Base-by-base conservation (phyloP, 768 basidiomycete species). In the Lactifluus pinguis region DNA sequence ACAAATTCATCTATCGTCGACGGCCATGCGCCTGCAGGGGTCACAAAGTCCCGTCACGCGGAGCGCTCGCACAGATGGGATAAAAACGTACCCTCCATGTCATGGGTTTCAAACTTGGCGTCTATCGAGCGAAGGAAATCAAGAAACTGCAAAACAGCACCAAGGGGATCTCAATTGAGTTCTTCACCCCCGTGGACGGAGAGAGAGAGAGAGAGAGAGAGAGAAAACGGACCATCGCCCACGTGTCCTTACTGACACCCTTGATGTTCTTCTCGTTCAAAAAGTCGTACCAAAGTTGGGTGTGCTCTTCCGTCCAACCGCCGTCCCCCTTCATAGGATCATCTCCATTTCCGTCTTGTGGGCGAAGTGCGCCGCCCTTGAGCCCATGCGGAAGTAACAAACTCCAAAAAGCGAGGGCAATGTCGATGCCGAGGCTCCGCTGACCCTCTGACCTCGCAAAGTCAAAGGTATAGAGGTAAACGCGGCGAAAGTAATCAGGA, bases 1-100 rank as follows among this genome's bases (percentile, higher is more conserved):
- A 90, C 89, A 67, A 91, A 92, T 54, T 89, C 88, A 67, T 94
- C 91, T 63, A 93, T 87, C 25, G 85, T 80, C 41, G 89, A 91
- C 5, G 91, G 91, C 91, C 91, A 93, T 2, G 92, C 87, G 50
- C 81, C 91, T 90, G 68, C 19, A 62, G 54, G 48, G 17, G 52
- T 15, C 39, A 41, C 34, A 53, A 64, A 44, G 39, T 64, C 61
- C 63, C 58, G 58, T 44, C 49, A 38, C 9, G 8, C 41, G 34
- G 50, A 36, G 47, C 47, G 61, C 53, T 47, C 21, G 30, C 11
- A 58, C 47, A 32, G 21, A 39, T 14, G 38, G 32, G 41, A 45
- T 41, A 36, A 6, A 47, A 21, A 48, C 55, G 9, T 62, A 89
- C 90, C 87, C 76, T 92, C 87, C 65, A 78, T 74, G 69, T 92